Evolutionary conservation across 164 flowering plant genomes (phyloP).

Genomic region (Nelumbo lutea): DNA sequence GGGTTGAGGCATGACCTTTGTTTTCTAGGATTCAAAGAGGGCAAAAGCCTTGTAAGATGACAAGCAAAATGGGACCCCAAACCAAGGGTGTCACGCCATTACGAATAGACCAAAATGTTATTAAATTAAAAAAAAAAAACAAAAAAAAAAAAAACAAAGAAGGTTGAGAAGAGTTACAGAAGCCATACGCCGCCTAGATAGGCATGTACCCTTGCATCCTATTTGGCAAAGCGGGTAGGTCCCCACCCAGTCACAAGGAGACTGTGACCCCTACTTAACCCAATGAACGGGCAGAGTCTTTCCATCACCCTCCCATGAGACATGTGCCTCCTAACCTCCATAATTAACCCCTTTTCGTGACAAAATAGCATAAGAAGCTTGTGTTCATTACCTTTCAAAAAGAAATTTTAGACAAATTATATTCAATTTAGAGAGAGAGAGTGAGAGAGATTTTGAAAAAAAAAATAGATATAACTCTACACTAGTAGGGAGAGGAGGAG

Average conservation of each 20-base stretch:
- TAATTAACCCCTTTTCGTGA: no score
- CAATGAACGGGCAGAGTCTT: background rate
- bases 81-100: no score
- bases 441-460: no score
- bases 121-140: background rate
- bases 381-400: background rate
- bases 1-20: no score
- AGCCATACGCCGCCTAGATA: background rate
- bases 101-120: no score
- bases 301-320: constrained; percentile 5
- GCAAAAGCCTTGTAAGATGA: no score
- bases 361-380: background rate
- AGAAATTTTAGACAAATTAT: background rate
- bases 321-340: constrained; percentile 4
- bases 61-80: no score
- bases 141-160: background rate
- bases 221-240: background rate
- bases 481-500: no score
- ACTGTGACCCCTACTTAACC: constrained; percentile 9
- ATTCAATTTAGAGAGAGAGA: background rate
- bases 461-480: background rate
- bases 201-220: background rate
- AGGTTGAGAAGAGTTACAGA: background rate
- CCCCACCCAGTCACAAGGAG: constrained; percentile 8
- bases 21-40: no score